Conservation (phyloP, 2,329 filamentous ascomycete genomes). For the Calycina herbarum region DNA sequence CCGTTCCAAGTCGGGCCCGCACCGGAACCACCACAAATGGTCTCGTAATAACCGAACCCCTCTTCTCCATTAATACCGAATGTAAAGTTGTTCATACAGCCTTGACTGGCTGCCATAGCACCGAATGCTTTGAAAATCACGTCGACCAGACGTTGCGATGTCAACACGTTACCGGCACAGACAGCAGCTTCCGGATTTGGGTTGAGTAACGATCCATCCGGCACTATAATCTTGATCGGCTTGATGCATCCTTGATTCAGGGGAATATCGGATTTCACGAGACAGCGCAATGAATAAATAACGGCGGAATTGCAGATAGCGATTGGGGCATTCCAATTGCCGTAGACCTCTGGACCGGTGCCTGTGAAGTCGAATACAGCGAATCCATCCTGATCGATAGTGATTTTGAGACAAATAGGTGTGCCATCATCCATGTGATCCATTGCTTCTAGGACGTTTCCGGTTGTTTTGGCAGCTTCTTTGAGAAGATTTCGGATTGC, state of each 20-base stretch:
- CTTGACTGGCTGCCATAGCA: constrained; percentile 74
- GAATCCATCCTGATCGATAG: constrained; percentile 69
- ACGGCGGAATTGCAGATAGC: constrained; percentile 79
- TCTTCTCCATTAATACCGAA: constrained; percentile 67
- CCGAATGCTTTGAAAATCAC: constrained; percentile 77
- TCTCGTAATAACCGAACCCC: constrained; percentile 84
- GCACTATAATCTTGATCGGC: constrained; percentile 70
- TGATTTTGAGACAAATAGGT: constrained; percentile 71
- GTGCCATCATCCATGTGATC: constrained; percentile 80
- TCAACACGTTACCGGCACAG: constrained; percentile 78
- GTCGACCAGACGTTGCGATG: constrained; percentile 75
- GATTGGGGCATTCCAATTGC: constrained; percentile 75
- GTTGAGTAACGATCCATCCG: constrained; percentile 70
- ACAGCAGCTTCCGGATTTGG: constrained; percentile 77
- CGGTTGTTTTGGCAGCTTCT: constrained; percentile 62
- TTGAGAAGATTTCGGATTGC: constrained; percentile 72
- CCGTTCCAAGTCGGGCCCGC: constrained; percentile 72
- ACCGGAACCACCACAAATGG: constrained; percentile 73
- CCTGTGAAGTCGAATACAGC: constrained; percentile 75
- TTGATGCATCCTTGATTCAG: constrained; percentile 80
- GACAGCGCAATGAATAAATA: constrained; percentile 76
- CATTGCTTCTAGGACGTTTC: constrained; percentile 64
- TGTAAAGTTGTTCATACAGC: constrained; percentile 73
- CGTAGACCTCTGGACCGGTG: constrained; percentile 73
- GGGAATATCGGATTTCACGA: constrained; percentile 77